These are phyloP conservation scores for Coniferiporia sulphurascens DNA, from an alignment of 1,284 basidiomycete genomes.

Conservation along the genomic window DNA sequence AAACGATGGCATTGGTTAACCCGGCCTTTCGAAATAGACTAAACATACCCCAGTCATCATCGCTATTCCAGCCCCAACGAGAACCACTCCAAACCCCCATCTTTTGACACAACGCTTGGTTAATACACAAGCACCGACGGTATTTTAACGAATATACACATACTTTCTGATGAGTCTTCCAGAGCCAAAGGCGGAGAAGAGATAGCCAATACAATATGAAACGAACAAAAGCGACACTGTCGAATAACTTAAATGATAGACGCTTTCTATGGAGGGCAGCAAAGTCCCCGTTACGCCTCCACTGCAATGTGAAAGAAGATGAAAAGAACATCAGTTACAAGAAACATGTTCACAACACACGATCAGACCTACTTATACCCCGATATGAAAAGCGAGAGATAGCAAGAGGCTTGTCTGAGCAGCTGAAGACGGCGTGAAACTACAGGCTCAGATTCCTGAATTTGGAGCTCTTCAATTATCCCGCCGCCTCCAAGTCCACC, in stretches of 20 bases:
- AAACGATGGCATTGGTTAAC: background rate
- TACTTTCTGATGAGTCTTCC: conserved; percentile 25
- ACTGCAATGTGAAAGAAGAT: conserved; percentile 17
- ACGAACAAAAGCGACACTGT: conserved; percentile 29
- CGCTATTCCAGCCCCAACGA: conserved; percentile 25
- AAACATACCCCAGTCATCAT: conserved; percentile 29
- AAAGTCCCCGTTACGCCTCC: conserved; percentile 30
- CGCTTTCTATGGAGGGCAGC: conserved; percentile 28
- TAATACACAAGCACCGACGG: background rate
- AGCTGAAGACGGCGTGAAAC: conserved; percentile 2
- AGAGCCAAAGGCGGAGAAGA: conserved; percentile 25
- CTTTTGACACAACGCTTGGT: background rate
- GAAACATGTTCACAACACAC: background rate
- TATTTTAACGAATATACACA: background rate
- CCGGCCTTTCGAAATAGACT: background rate
- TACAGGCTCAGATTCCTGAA: conserved; percentile 2
- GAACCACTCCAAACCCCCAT: conserved; percentile 26
- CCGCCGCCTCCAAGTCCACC: background rate
- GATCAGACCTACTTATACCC: conserved; percentile 27
- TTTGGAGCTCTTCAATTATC: background rate
- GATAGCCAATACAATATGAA: conserved; percentile 28
- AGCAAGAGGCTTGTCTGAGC: conserved; percentile 4
- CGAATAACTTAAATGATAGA: conserved; percentile 27
- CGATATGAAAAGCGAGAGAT: conserved; percentile 24
- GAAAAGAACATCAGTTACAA: background rate